phyloP scores from a whole-genome alignment of 441 rosid genomes.

The Jatropha multifida region DNA sequence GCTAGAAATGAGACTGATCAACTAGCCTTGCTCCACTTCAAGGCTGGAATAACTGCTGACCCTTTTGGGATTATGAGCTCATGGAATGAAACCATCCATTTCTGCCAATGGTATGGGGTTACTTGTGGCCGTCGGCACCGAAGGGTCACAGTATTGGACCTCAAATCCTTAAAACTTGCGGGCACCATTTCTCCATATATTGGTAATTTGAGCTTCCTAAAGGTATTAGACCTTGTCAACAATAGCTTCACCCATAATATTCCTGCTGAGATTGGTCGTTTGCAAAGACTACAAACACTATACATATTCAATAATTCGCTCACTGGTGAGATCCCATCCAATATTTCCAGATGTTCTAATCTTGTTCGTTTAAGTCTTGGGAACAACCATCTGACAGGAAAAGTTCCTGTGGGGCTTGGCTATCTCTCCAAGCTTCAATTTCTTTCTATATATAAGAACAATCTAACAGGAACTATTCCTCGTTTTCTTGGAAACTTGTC shows the following conservation, averaged over 20 bases:
- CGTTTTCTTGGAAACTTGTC: slow-evolving; percentile 41
- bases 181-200: neutral
- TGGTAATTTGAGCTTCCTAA: slow-evolving; percentile 6
- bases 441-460: slow-evolving; percentile 7
- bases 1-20: neutral
- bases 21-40: neutral
- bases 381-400: neutral
- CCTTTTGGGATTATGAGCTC: neutral
- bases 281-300: neutral
- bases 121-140: neutral
- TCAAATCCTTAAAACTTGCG: neutral
- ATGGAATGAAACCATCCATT: neutral
- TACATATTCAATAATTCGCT: neutral
- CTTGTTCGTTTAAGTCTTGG: neutral
- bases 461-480: slow-evolving; percentile 35
- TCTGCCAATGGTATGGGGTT: slow-evolving; percentile 8
- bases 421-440: neutral
- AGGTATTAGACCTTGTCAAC: neutral
- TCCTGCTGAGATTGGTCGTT: neutral
- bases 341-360: slow-evolving; percentile 5
- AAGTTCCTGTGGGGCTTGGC: slow-evolving; percentile 12
- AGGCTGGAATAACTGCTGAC: neutral
- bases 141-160: neutral
- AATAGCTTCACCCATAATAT: neutral
- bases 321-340: slow-evolving; percentile 13